Base-by-base conservation (phyloP, 495 filamentous ascomycete genomes). In the Aspergillus affinis region DNA sequence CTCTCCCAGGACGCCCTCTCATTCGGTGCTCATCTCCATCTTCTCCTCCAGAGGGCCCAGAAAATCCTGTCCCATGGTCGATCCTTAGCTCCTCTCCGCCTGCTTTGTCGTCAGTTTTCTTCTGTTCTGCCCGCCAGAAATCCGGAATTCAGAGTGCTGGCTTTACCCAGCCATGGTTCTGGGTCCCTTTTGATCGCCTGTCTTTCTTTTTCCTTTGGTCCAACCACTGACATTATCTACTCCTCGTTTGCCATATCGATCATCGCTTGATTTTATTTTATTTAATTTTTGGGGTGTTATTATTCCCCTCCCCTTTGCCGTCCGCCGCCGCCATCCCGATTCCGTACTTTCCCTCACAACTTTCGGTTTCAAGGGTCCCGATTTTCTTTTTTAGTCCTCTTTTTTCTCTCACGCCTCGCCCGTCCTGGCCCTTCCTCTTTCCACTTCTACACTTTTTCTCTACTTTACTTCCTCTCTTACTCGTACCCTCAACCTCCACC, bases 181-280 rank as follows among this genome's bases (percentile, higher is more conserved):
- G 50, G 54, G 50, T 49, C 60, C 55, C 60, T 30, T 47, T 60
- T 61, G 60, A 61, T 61, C 59, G 54, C 23, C 49, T 53, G 55
- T 45, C 48, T 41, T 49, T 54, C 29, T 59, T 19, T 30, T 23
- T 48, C 29, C 50, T 60, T 52, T 29, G 51, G 26, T 53, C 21
- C 36, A 32, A 44, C 50, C 21, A 54, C 27, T 41, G 13, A 41
- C 12, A 41, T 41, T 41, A 41, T 57, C 48, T 15, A 53, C 48
- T 54, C 6, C 36, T 23, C 45, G 5, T 45, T 54, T 44, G 26
- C 5, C 52, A 26, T 19, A 41, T 26, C 32, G n/a, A 46, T 54
- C 29, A n/a, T 36, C 51, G 19, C 1, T 36, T 27, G 44, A 41
- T 54, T 41, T 54, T 36, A 41, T n/a, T 13, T 54, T 41, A 21